phyloP scores from a whole-genome alignment of 2,329 filamentous ascomycete genomes.

The Hypoxylon sp. region DNA sequence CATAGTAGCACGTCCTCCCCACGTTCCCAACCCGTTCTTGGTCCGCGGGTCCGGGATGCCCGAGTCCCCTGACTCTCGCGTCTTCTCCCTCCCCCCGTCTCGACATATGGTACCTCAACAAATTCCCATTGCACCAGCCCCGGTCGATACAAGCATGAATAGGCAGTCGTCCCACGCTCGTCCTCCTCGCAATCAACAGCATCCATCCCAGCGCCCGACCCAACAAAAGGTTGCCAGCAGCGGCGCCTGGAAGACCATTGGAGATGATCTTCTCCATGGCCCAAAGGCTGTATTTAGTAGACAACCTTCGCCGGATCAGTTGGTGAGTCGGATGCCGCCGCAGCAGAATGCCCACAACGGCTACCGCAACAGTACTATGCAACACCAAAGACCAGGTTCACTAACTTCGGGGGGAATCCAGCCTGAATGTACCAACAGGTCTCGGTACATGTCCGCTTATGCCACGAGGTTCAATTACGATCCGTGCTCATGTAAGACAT shows the following conservation, averaged over 20 bases:
- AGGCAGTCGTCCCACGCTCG: not conserved
- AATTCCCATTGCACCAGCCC: not conserved
- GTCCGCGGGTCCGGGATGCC: no score
- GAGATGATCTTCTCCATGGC: constrained; percentile 32
- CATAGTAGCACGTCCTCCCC: not conserved
- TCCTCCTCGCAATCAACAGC: not conserved
- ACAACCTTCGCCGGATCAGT: not conserved
- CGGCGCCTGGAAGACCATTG: constrained; percentile 17
- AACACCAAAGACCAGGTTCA: no score
- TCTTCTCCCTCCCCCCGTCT: no score
- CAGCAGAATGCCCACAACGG: no score
- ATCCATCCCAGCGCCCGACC: no score
- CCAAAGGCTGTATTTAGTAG: constrained; percentile 37
- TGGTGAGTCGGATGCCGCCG: no score
- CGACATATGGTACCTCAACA: not conserved
- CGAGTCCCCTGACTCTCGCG: no score
- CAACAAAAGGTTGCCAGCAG: not conserved
- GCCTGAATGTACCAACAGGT: constrained; percentile 31
- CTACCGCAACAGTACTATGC: no score
- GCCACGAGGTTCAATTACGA: constrained; percentile 24
- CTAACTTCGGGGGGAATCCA: not conserved
- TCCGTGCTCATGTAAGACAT: constrained; percentile 36
- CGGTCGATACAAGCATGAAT: not conserved
- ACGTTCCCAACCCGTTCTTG: not conserved
- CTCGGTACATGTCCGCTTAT: fast-evolving